Conservation (phyloP, 768 basidiomycete genomes). For the Chalciporus piperatus region DNA sequence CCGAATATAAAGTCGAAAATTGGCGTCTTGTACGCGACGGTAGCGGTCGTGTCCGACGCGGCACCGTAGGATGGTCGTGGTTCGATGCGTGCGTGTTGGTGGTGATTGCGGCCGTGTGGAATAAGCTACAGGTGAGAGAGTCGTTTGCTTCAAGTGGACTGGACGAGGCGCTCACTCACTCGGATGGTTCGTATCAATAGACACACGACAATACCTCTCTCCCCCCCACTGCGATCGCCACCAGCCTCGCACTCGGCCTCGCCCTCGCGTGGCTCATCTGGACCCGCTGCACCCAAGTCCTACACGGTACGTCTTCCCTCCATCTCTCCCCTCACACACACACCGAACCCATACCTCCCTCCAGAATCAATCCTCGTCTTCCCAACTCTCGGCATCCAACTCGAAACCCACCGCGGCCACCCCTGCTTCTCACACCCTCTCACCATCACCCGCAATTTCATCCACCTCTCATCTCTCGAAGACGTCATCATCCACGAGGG, state of each 20-base stretch:
- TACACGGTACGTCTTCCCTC: conserved; percentile 40
- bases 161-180: not conserved
- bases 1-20: conserved; percentile 62
- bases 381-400: conserved; percentile 67
- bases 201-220: not conserved
- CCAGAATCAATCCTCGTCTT: conserved; percentile 72
- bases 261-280: conserved; percentile 28
- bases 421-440: conserved; percentile 32
- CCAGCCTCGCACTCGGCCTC: conserved; percentile 20
- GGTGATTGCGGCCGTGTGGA: conserved; percentile 33
- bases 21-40: conserved; percentile 45
- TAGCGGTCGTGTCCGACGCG: conserved; percentile 30
- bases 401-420: conserved; percentile 67
- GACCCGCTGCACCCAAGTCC: conserved; percentile 40
- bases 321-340: not conserved
- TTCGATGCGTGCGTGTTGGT: conserved; percentile 35
- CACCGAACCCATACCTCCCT: not conserved
- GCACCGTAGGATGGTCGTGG: conserved; percentile 35
- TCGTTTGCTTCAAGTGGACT: too few species aligned
- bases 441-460: conserved; percentile 47
- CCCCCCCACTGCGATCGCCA: not conserved
- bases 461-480: conserved; percentile 50
- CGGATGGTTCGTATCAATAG: not conserved
- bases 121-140: conserved; percentile 23
- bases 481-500: conserved; percentile 77